phyloP scores from a whole-genome alignment of 177 flowering plant species.

The Vitis hybrid region DNA sequence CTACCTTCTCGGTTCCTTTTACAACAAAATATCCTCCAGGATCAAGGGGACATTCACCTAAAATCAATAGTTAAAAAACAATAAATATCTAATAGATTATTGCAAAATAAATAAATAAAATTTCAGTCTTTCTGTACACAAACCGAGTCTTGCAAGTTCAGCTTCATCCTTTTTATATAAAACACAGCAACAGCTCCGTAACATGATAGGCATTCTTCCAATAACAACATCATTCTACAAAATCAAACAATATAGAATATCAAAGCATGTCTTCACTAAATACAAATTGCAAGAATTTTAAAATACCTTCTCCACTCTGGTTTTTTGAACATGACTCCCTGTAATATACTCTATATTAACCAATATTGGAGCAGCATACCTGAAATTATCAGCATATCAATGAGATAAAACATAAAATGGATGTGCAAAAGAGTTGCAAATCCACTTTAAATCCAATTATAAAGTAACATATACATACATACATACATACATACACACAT shows the following conservation, averaged over 20 bases:
- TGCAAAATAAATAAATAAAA: neutral
- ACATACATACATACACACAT: too few relatives aligned
- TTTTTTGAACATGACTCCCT: conserved; percentile 30
- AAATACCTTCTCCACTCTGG: conserved; percentile 33
- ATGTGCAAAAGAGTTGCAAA: neutral
- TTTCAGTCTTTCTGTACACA: conserved; percentile 14
- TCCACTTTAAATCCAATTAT: neutral
- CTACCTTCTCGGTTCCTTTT: conserved; percentile 95
- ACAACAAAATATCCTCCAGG: conserved; percentile 95
- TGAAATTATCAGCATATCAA: conserved; percentile 16
- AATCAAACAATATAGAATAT: neutral
- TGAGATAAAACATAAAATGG: neutral
- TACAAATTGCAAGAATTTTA: neutral
- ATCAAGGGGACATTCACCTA: conserved; percentile 98
- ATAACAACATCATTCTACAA: conserved; percentile 59
- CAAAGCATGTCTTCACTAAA: neutral
- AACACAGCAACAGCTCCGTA: conserved; percentile 75
- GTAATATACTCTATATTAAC: conserved; percentile 53
- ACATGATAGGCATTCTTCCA: conserved; percentile 91
- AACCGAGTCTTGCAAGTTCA: conserved; percentile 83
- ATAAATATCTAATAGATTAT: neutral
- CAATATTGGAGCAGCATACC: conserved; percentile 77
- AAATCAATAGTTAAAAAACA: conserved; percentile 2
- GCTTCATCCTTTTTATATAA: conserved; percentile 77
- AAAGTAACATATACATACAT: too few relatives aligned